Evolutionary conservation across 2,329 filamentous ascomycete genomes (phyloP).

Genomic region (Xylaria sp.): DNA sequence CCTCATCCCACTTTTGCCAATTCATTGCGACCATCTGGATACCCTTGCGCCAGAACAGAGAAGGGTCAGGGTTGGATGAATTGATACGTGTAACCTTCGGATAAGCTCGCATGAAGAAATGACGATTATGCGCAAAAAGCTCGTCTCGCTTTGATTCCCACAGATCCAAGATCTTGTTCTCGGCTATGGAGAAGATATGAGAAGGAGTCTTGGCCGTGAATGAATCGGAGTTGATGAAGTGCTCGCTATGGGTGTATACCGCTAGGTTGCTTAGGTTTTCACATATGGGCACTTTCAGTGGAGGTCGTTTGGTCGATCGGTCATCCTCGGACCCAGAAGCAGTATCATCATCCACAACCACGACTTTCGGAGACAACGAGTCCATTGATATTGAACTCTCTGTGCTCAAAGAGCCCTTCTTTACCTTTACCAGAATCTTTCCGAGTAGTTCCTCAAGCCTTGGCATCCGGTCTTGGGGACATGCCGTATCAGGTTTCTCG

Average conservation of each 20-base stretch:
- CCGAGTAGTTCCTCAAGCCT: slow-evolving; percentile 75
- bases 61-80: slow-evolving; percentile 95
- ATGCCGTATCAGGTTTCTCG: slow-evolving; percentile 63
- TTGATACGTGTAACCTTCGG: slow-evolving; percentile 80
- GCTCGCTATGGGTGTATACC: slow-evolving; percentile 87
- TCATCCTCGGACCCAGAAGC: slow-evolving; percentile 59
- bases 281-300: slow-evolving; percentile 70
- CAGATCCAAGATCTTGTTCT: slow-evolving; percentile 74
- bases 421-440: slow-evolving; percentile 88
- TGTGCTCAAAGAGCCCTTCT: slow-evolving; percentile 58
- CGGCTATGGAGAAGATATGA: slow-evolving; percentile 89
- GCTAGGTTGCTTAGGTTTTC: slow-evolving; percentile 77
- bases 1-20: slow-evolving; percentile 94
- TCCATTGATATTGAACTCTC: slow-evolving; percentile 50
- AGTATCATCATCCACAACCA: slow-evolving; percentile 49
- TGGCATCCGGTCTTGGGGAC: slow-evolving; percentile 68
- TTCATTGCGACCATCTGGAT: slow-evolving; percentile 99
- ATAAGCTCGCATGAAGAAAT: slow-evolving; percentile 91
- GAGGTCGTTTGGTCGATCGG: slow-evolving; percentile 43
- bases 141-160: slow-evolving; percentile 72
- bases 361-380: slow-evolving; percentile 47
- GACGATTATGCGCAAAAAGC: slow-evolving; percentile 87
- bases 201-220: slow-evolving; percentile 67
- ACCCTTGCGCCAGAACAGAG: slow-evolving; percentile 89
- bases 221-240: slow-evolving; percentile 77